A percentile compares a stretch with the other conserved stretches of the same genome.
Evolutionary conservation across 345 rosid genomes (phyloP).

Genomic region (Salix arbutifolia): DNA sequence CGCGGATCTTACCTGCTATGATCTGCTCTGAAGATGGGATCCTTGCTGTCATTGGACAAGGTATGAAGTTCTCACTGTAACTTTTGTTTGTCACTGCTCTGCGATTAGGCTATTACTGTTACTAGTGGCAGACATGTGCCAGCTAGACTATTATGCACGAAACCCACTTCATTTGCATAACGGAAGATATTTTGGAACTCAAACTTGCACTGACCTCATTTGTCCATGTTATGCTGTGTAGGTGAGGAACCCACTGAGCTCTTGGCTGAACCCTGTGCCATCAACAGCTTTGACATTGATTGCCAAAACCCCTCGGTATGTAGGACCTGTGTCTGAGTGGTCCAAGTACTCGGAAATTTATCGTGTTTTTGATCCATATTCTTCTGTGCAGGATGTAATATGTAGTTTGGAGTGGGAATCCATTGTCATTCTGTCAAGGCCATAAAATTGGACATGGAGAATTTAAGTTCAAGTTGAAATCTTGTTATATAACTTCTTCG

Average conservation of each 20-base stretch:
- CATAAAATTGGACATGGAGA: conserved; percentile 23
- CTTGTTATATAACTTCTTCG: background rate
- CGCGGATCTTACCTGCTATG: conserved; percentile 76
- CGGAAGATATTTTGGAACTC: background rate
- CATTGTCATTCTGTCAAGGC: conserved; percentile 58
- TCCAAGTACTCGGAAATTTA: background rate
- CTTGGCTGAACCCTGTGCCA: conserved; percentile 83
- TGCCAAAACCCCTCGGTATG: conserved; percentile 64
- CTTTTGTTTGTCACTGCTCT: background rate
- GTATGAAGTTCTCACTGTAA: conserved; percentile 26
- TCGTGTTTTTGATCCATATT: conserved; percentile 3
- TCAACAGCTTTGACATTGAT: conserved; percentile 90
- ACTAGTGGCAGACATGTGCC: background rate
- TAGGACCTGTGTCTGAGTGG: background rate
- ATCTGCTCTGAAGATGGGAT: conserved; percentile 91
- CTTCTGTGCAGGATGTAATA: conserved; percentile 60
- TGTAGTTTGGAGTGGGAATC: conserved; percentile 96
- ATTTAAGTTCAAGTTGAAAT: background rate
- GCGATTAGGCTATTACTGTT: background rate
- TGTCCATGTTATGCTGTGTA: conserved; percentile 16
- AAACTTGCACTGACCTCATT: background rate
- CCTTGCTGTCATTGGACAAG: conserved; percentile 74
- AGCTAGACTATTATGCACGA: background rate
- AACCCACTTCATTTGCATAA: background rate
- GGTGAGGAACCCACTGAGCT: conserved; percentile 75